Base-by-base conservation (phyloP, 495 filamentous ascomycete species). In the Sporormia fimetaria region DNA sequence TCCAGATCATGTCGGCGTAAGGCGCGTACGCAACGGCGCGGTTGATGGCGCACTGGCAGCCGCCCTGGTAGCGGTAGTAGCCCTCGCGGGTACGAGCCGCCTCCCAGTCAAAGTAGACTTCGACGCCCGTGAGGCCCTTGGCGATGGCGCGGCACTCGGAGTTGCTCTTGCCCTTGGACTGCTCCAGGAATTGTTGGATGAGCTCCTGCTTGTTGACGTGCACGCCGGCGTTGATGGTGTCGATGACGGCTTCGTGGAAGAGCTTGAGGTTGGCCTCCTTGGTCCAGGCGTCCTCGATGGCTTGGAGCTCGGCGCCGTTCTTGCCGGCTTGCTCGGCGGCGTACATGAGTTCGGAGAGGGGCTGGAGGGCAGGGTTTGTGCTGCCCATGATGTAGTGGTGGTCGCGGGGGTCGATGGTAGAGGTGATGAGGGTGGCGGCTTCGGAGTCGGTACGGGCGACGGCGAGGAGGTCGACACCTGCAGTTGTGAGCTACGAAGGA, bases 401-500 rank as follows among this genome's bases (percentile, higher is more conserved):
- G 62, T 98, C 90, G 43, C 90, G 79, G 40, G 80, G 75, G 63
- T 98, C 90, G 57, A 98, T 94, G 50, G 86, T 93, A 6, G 84
- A 86, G 37, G 86, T 94, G 68, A 98, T 87, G 55, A 98, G 81
- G 8, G 92, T 98, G 7, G 90, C 90, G 21, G 90, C 90, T 67
- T 98, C 90, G 42, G 90, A 92, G 64, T 98, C 90, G 14, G 90
- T 98, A 49, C 90, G 81, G 24, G 90, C 90, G 51, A 98, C 76
- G 44, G 83, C 83, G 2, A 98, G 60, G 18, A 98, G 78, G 58
- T 98, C 85, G 35, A 73, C 65, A 39, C 86, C 76, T 80, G 37
- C 5, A 16, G 17, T 6, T 34, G 14, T 37, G 52, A n/a, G 57
- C 52, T 14, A 43, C 21, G 21, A 34, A 27, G 18, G 10, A 24